A percentile compares a stretch with the other conserved stretches of the same genome.
Conservation (phyloP, 75 land plant genomes). For the Selaginella tamariscina region DNA sequence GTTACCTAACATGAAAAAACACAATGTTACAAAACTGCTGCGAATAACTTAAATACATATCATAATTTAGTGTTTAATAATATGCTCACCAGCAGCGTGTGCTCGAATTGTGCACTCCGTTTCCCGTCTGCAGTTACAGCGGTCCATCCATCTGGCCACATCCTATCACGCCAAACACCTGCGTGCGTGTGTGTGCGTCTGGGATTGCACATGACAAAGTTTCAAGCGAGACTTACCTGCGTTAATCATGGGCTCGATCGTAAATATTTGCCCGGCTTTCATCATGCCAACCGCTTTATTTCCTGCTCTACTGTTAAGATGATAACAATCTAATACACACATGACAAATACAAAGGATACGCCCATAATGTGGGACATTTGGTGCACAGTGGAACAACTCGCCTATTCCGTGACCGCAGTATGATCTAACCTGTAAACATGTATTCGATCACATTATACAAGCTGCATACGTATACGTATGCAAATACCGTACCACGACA, state of each 20-base stretch:
- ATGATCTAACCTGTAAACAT: slow-evolving; percentile 67
- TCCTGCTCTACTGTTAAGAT: slow-evolving; percentile 28
- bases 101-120: slow-evolving; percentile 97
- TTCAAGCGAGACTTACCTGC: slow-evolving; percentile 30
- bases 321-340: background rate
- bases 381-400: slow-evolving; percentile 99
- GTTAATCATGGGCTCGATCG: slow-evolving; percentile 99
- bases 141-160: slow-evolving; percentile 99
- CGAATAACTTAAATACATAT: background rate
- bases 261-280: slow-evolving; percentile 97
- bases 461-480: background rate
- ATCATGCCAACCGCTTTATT: slow-evolving; percentile 98
- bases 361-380: slow-evolving; percentile 89
- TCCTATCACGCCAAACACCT: slow-evolving; percentile 88
- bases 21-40: background rate
- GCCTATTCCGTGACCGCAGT: slow-evolving; percentile 97
- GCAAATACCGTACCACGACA: slow-evolving; percentile 63
- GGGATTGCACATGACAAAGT: background rate
- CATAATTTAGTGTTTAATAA: background rate
- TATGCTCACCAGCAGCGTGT: slow-evolving; percentile 69
- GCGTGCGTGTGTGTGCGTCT: background rate
- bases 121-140: slow-evolving; percentile 93
- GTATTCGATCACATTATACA: background rate
- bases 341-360: slow-evolving; percentile 41
- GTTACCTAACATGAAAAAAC: slow-evolving; percentile 47